Evolutionary conservation across 495 filamentous ascomycete species (phyloP).

Genomic region (Aspergillus sclerotiicarbonarius): DNA sequence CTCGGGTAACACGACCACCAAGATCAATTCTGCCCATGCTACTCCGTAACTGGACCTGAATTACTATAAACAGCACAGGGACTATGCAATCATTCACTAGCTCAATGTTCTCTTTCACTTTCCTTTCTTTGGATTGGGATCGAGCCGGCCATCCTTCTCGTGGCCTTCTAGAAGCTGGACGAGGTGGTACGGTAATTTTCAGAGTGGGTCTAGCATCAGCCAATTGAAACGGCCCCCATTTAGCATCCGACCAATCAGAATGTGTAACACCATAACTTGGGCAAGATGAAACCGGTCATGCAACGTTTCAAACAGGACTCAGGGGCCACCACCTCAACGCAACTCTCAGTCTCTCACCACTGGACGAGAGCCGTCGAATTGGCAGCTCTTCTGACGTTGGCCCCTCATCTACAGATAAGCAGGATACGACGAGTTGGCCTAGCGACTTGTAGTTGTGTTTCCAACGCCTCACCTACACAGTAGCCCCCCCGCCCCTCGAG

Average conservation of each 20-base stretch:
- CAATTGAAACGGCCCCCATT: background rate
- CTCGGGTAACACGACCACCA: too few species aligned
- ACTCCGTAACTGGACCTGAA: too few species aligned
- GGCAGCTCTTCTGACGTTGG: background rate
- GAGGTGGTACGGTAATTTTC: slow-evolving; percentile 4
- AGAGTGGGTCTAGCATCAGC: background rate
- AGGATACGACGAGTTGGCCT: background rate
- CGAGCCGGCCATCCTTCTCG: background rate
- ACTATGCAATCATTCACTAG: background rate
- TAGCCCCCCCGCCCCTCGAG: background rate
- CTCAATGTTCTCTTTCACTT: background rate
- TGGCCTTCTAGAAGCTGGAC: slow-evolving; percentile 4
- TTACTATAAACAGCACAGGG: too few species aligned
- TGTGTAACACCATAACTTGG: background rate
- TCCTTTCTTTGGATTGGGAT: background rate
- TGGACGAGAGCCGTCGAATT: background rate
- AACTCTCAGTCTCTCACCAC: background rate
- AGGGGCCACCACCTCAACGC: background rate
- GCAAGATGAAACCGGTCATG: slow-evolving; percentile 10
- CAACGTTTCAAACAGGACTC: slow-evolving; percentile 2
- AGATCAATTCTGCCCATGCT: too few species aligned
- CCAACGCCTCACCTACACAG: background rate
- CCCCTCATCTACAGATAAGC: background rate
- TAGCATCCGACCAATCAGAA: background rate
- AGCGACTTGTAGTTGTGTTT: background rate